Evolutionary conservation across 441 rosid species (phyloP).

Genomic region (Breynia disticha): DNA sequence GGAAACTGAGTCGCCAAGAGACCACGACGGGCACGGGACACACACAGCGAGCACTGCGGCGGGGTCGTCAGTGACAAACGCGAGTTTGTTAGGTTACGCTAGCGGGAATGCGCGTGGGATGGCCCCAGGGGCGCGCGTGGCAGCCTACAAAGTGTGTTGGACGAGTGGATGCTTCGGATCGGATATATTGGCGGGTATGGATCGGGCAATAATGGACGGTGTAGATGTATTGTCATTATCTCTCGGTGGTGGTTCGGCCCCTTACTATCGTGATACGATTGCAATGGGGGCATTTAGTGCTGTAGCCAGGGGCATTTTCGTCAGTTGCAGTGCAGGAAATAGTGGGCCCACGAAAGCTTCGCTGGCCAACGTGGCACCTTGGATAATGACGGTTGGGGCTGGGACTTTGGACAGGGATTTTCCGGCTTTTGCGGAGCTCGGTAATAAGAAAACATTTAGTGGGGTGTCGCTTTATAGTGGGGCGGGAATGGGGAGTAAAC

Average conservation of each 20-base stretch:
- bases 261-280: constrained; percentile 56
- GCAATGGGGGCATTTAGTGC: constrained; percentile 73
- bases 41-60: constrained; percentile 80
- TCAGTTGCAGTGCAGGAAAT: constrained; percentile 78
- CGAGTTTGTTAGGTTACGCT: constrained; percentile 70
- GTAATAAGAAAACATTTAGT: constrained; percentile 27
- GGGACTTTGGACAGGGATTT: constrained; percentile 83
- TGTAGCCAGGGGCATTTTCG: constrained; percentile 70
- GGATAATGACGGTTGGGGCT: constrained; percentile 94
- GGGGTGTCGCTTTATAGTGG: constrained; percentile 86
- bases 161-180: constrained; percentile 62
- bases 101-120: constrained; percentile 76
- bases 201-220: constrained; percentile 62
- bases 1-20: constrained; percentile 67
- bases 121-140: constrained; percentile 63
- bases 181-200: constrained; percentile 81
- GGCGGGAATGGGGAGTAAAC: constrained; percentile 48
- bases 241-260: constrained; percentile 69
- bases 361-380: constrained; percentile 76
- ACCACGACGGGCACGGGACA: constrained; percentile 73
- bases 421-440: constrained; percentile 58
- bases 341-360: constrained; percentile 55
- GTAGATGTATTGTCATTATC: constrained; percentile 76
- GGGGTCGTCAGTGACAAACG: constrained; percentile 59
- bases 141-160: constrained; percentile 86